Base-by-base conservation (phyloP, 2,329 filamentous ascomycete species). In the Zasmidium angulare region DNA sequence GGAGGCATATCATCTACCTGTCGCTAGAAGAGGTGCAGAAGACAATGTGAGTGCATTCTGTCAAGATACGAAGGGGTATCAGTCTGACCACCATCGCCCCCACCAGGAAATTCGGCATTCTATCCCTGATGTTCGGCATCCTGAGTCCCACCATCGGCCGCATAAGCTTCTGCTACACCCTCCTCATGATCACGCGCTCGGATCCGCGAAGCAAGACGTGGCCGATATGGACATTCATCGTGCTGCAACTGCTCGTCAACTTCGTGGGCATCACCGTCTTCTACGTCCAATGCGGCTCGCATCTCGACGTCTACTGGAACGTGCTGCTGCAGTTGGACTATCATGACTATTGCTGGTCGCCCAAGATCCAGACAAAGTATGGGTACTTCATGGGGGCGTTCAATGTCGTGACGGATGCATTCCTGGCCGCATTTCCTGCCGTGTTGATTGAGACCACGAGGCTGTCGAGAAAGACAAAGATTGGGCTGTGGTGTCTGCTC, bases 401-500 rank as follows among this genome's bases (percentile, higher is more conserved):
- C 55, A 73, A 73, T 52, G 69, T 68, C 21, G 1, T 68, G 2
- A 71, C 69, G 2, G 71, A 73, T 36, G 40, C 64, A 19, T 72
- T 66, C 56, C 53, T 73, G 31, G 69, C 71, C 2, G 50, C 66
- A 11, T 50, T 71, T 6, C 71, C 71, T 6, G 71, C 69, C 1
- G 46, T 72, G 3, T 53, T 73, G 21, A 69, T 73, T n/a, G 54
- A 66, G 31, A 67, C 69, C 48, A 68, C 69, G 26, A 65, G 58
- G 11, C 50, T 70, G 12, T 65, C 64, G n/a, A 50, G 64, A 12
- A 68, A 63, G 46, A 61, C 60, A 11, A 71, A 71, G 54, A 49
- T 69, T 11, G 68, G 64, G 6, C 50, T 71, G 10, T 65, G 56
- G 17, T 63, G 50, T 43, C 31, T 71, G 21, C 62, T 71, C 1